These are phyloP conservation scores for Backusella macrospora DNA, from an alignment of 192 early-diverging fungal genomes.

Conservation along the genomic window DNA sequence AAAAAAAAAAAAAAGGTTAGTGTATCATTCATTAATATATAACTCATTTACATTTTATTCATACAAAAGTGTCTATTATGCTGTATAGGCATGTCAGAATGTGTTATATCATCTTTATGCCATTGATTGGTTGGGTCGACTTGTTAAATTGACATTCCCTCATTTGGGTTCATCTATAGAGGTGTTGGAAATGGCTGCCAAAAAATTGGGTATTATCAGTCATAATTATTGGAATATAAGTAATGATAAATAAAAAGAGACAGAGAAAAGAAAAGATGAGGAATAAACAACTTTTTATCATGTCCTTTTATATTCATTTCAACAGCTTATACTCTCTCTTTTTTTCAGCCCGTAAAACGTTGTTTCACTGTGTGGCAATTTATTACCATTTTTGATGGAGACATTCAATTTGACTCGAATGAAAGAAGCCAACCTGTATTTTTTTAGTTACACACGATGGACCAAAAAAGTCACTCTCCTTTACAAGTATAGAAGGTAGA, in stretches of 20 bases:
- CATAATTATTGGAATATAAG: neutral
- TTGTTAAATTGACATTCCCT: neutral
- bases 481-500: neutral
- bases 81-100: neutral
- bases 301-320: neutral
- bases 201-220: neutral
- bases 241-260: neutral
- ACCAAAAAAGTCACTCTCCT: slow-evolving; percentile 1
- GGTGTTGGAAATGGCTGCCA: neutral
- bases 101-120: neutral
- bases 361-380: slow-evolving; percentile 4
- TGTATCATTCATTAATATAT: neutral
- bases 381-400: neutral
- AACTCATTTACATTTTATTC: neutral
- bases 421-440: neutral
- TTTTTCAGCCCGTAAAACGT: neutral
- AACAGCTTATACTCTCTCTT: neutral
- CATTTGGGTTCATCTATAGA: neutral
- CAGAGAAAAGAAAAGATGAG: neutral
- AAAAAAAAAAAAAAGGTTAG: neutral
- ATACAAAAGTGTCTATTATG: neutral
- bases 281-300: too few species aligned
- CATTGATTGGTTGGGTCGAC: neutral
- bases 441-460: neutral
- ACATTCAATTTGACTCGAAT: slow-evolving; percentile 2